These are phyloP conservation scores for Phytopythium litorale DNA, from an alignment of 352 stramenopile genomes.

Conservation along the genomic window DNA sequence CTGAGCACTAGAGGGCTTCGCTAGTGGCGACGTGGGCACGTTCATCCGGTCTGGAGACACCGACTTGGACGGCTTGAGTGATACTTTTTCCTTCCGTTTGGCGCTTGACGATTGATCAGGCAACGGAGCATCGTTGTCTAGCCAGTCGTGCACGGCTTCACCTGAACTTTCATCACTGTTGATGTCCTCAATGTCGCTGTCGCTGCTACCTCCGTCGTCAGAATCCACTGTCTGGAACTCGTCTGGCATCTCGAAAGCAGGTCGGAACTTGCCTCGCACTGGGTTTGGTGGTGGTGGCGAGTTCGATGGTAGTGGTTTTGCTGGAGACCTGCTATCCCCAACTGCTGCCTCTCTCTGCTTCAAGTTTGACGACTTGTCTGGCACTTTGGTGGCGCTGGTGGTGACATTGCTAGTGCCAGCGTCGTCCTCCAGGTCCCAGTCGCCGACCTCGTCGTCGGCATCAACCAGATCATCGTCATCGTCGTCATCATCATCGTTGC, in stretches of 20 bases:
- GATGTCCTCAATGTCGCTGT: conserved; percentile 23
- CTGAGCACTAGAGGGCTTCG: conserved; percentile 4
- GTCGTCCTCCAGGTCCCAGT: conserved; percentile 31
- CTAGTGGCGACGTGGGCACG: conserved; percentile 6
- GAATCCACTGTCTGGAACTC: conserved; percentile 27
- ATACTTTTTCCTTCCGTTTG: neutral
- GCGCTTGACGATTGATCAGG: neutral
- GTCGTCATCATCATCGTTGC: conserved; percentile 21
- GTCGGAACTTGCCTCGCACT: conserved; percentile 22
- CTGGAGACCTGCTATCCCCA: neutral
- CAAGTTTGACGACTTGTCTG: neutral
- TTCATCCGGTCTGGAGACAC: conserved; percentile 8
- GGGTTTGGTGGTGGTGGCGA: neutral
- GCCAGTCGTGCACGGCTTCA: conserved; percentile 56
- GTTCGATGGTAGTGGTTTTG: neutral
- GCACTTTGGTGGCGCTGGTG: conserved; percentile 4
- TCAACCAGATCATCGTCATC: conserved; percentile 32
- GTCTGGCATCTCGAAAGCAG: conserved; percentile 23
- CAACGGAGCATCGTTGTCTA: conserved; percentile 18
- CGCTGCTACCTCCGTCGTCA: conserved; percentile 16
- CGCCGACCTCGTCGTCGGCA: conserved; percentile 36
- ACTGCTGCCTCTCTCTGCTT: neutral
- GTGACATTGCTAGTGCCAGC: neutral
- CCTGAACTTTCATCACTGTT: conserved; percentile 25
- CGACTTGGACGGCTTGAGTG: conserved; percentile 3